These are phyloP conservation scores for Fonsecaea multimorphosa DNA, from an alignment of 2,329 filamentous ascomycete genomes.

Conservation along the genomic window DNA sequence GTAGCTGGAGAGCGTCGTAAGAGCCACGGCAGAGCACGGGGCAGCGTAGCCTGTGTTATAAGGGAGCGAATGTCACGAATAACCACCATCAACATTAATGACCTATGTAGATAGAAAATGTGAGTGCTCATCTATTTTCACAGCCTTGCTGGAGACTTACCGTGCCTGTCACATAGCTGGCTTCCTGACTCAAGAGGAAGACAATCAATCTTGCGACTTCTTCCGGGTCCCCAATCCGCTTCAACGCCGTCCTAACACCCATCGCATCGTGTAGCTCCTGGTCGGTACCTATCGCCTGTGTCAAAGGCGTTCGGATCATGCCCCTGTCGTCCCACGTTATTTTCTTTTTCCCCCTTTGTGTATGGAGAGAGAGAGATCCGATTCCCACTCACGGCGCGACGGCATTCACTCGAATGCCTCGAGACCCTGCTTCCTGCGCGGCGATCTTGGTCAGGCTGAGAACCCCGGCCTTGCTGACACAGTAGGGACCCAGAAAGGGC, in stretches of 20 bases:
- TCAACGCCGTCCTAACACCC: neutral
- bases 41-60: no score
- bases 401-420: slow-evolving; percentile 46
- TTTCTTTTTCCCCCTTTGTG: neutral
- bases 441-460: slow-evolving; percentile 52
- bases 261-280: neutral
- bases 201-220: slow-evolving; percentile 12
- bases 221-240: slow-evolving; percentile 10
- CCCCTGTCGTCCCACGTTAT: slow-evolving; percentile 10
- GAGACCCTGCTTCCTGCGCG: slow-evolving; percentile 43
- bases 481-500: slow-evolving; percentile 47
- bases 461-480: slow-evolving; percentile 51
- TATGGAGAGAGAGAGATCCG: neutral
- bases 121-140: neutral
- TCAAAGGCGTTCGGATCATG: slow-evolving; percentile 8
- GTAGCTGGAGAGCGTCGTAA: no score
- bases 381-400: slow-evolving; percentile 16
- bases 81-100: slow-evolving; percentile 2
- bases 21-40: no score
- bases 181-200: slow-evolving; percentile 12
- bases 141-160: neutral
- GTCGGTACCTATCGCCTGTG: neutral
- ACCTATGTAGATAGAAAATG: neutral
- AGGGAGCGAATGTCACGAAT: neutral
- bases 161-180: slow-evolving; percentile 1